Evolutionary conservation across 192 early-diverging fungal species (phyloP).

Genomic region (Coemansia guatemalensis): DNA sequence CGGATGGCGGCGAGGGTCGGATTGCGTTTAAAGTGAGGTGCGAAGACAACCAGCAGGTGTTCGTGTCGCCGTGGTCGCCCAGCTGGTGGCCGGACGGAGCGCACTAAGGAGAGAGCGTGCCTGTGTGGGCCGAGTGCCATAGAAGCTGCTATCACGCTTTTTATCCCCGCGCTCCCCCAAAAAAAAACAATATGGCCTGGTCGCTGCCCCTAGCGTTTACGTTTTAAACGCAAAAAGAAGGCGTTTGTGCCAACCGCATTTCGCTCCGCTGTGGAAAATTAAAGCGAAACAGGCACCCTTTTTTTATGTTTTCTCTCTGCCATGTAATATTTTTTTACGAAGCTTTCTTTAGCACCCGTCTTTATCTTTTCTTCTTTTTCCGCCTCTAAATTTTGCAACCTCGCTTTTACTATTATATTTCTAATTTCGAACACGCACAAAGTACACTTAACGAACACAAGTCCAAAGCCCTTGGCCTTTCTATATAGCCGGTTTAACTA

Average conservation of each 20-base stretch:
- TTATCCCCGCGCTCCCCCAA: conserved; percentile 6
- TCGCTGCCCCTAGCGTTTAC: background rate
- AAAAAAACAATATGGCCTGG: conserved; percentile 15
- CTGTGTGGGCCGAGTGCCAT: background rate
- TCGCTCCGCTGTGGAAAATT: conserved; percentile 8
- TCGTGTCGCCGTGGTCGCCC: conserved; percentile 39
- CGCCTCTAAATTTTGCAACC: background rate
- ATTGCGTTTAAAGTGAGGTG: conserved; percentile 20
- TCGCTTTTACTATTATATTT: background rate
- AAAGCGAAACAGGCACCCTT: conserved; percentile 4
- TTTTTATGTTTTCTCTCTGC: background rate
- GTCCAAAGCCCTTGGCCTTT: background rate
- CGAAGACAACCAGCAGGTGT: conserved; percentile 23
- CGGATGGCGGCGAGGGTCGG: background rate
- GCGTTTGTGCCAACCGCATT: conserved; percentile 4
- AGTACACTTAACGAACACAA: background rate
- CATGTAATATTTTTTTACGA: conserved; percentile 1
- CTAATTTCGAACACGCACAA: background rate
- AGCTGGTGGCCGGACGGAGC: conserved; percentile 42
- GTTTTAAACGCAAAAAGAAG: background rate
- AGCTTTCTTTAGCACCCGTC: background rate
- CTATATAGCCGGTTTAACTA: background rate
- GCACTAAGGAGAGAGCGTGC: background rate
- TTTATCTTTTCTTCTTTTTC: conserved; percentile 14
- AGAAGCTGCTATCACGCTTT: background rate